phyloP scores from a whole-genome alignment of 2,329 filamentous ascomycete species.

The Aschersonia sp. region DNA sequence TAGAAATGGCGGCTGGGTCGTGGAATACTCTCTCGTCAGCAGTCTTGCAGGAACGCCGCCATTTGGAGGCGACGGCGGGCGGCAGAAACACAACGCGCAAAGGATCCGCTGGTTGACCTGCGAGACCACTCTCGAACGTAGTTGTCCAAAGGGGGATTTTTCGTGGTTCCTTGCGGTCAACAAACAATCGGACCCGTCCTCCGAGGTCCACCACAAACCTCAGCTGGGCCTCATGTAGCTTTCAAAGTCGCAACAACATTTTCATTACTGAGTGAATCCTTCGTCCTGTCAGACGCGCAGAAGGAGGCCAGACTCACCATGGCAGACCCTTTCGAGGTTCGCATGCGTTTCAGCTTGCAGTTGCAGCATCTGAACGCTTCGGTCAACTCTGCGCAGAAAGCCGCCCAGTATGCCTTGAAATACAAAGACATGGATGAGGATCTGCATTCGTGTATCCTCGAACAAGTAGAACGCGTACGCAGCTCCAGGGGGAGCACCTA shows the following conservation, averaged over 20 bases:
- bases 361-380: slow-evolving; percentile 86
- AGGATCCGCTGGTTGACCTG: too few relatives aligned
- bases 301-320: slow-evolving; percentile 16
- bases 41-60: too few relatives aligned
- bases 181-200: not conserved
- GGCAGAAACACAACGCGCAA: too few relatives aligned
- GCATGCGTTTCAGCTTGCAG: slow-evolving; percentile 87
- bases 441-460: slow-evolving; percentile 89
- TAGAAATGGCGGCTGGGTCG: too few relatives aligned
- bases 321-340: slow-evolving; percentile 90
- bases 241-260: too few relatives aligned
- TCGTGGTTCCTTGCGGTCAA: not conserved
- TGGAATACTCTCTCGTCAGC: too few relatives aligned
- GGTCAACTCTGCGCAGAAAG: slow-evolving; percentile 77
- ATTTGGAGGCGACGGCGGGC: too few relatives aligned
- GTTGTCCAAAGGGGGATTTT: too few relatives aligned
- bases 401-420: slow-evolving; percentile 86
- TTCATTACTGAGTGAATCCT: too few relatives aligned
- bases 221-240: not conserved
- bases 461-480: slow-evolving; percentile 71
- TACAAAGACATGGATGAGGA: slow-evolving; percentile 94
- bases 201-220: not conserved
- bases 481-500: not conserved
- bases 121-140: too few relatives aligned
- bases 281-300: too few relatives aligned